Base-by-base conservation (phyloP, 129 eudicot species). In the Solidago caesia region DNA sequence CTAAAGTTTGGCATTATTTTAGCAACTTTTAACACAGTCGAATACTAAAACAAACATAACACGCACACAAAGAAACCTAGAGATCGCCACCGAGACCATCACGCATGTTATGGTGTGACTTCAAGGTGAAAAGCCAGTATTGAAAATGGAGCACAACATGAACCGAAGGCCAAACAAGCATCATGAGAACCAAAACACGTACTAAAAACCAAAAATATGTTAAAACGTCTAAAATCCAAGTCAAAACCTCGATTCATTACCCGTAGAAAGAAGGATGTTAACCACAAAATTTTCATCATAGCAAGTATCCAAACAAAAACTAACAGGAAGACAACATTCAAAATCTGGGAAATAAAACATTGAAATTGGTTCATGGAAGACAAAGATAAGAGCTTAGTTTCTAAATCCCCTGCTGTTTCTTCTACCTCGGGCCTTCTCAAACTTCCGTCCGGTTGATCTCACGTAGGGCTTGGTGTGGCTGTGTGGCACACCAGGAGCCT, bases 401-500 rank as follows among this genome's bases (percentile, higher is more conserved):
- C 86, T 82, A 67, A 82, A 82, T 5, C 87, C 87, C 60, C 82
- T 76, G 82, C 89, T 85, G 87, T 85, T 85, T 71, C 89, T 85
- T 66, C 85, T 80, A 62, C 89, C 89, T 77, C 89, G 64, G n/a
- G 89, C 89, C 74, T 81, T 80, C 78, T 85, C 89, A 44, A 79
- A 85, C 61, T 85, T 85, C 79, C 89, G 79, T 53, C 89, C 89
- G 76, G 76, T 79, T 49, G 89, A 75, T 53, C 86, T 76, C 62
- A 85, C 89, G 43, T 85, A 85, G 0, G 89, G 89, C 63, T 85
- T 85, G 57, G 84, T 85, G 84, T 85, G 89, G 63, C 86, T 82
- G 78, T 85, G 86, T 53, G 89, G 89, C 4, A 85, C 89, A 85
- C 89, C 89, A 75, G 89, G 89, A 55, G 89, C 89, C 74, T 77